Conservation (phyloP, 129 eudicot species). For the Tagetes patula region DNA sequence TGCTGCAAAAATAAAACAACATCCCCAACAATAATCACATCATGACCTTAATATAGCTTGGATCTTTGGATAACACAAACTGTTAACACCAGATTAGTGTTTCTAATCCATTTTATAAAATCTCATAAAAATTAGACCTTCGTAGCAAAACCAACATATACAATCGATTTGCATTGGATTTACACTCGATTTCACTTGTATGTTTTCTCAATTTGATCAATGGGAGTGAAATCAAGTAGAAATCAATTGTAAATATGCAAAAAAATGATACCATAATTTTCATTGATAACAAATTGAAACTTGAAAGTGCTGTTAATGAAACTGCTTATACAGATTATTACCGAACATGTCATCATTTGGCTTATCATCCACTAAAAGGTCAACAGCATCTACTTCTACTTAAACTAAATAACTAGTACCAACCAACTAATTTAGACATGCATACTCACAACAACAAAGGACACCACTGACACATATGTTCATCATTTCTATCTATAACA, state of each 20-base stretch:
- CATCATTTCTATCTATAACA: background rate
- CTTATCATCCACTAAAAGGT: background rate
- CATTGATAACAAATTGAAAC: too few relatives aligned
- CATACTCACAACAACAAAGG: background rate
- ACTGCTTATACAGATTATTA: too few relatives aligned
- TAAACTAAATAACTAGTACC: background rate
- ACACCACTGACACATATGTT: background rate
- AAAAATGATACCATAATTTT: too few relatives aligned
- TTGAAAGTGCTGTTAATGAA: too few relatives aligned
- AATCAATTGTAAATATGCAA: too few relatives aligned
- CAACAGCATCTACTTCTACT: background rate
- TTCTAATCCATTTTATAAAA: background rate
- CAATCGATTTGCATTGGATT: too few relatives aligned
- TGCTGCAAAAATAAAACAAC: conserved; percentile 18
- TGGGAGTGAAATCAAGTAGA: too few relatives aligned
- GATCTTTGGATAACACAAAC: background rate
- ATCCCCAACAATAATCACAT: background rate
- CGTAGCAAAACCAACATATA: too few relatives aligned
- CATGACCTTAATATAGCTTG: too few relatives aligned
- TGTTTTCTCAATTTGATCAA: too few relatives aligned
- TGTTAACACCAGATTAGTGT: background rate
- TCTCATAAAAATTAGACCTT: background rate
- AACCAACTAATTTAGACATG: background rate
- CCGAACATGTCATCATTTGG: too few relatives aligned
- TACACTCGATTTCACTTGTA: too few relatives aligned